Percentiles rank a stretch among this genome's conserved stretches.
Evolutionary conservation across 1,139 yeast genomes (phyloP).

Genomic region (Pichia norvegensis): DNA sequence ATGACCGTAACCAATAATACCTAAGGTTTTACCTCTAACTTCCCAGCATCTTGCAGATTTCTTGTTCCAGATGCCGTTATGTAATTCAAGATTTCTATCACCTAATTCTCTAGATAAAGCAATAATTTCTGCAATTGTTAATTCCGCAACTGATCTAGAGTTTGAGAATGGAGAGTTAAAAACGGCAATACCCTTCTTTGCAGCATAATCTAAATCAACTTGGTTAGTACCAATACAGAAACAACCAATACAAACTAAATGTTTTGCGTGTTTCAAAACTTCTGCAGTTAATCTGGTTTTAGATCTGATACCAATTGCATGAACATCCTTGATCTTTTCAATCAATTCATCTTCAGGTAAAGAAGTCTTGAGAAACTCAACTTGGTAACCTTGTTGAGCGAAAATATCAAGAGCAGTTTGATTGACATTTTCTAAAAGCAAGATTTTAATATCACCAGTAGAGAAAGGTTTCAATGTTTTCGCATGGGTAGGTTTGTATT

Average conservation of each 20-base stretch:
- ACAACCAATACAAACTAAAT: constrained; percentile 89
- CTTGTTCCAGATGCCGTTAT: constrained; percentile 97
- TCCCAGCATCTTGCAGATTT: constrained; percentile 97
- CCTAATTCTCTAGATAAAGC: constrained; percentile 94
- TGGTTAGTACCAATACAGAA: constrained; percentile 99
- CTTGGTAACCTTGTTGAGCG: constrained; percentile 89
- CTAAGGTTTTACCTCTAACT: constrained; percentile 96
- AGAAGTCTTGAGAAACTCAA: constrained; percentile 86
- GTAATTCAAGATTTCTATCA: constrained; percentile 93
- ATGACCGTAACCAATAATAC: constrained; percentile 96
- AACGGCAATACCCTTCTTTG: constrained; percentile 88
- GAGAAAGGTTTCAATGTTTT: constrained; percentile 82
- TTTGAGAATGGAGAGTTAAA: constrained; percentile 98
- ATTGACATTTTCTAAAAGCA: constrained; percentile 87
- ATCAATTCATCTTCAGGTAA: constrained; percentile 89
- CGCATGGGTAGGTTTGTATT: constrained; percentile 44
- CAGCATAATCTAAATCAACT: constrained; percentile 89
- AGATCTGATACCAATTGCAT: constrained; percentile 96
- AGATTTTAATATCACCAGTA: constrained; percentile 85
- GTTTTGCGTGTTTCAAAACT: constrained; percentile 76
- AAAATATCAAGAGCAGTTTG: constrained; percentile 84
- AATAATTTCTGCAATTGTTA: constrained; percentile 92
- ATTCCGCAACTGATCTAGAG: constrained; percentile 97
- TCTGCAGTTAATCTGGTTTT: constrained; percentile 83
- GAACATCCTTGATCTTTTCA: constrained; percentile 87